phyloP scores from a whole-genome alignment of 495 filamentous ascomycete genomes.

The Margaritispora aquatica region DNA sequence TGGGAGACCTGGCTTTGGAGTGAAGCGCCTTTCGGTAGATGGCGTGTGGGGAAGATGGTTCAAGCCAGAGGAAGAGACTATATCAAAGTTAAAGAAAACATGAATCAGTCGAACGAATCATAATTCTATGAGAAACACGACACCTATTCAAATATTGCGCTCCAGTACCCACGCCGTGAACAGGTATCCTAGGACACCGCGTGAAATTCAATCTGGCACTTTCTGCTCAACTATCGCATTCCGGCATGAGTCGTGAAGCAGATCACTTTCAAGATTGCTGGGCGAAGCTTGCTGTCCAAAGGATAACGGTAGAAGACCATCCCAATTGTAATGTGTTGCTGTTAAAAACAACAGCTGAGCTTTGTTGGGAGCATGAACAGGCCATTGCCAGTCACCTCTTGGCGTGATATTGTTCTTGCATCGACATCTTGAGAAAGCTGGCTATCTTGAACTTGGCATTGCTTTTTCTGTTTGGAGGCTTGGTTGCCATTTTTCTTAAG shows the following conservation, averaged over 20 bases:
- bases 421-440: neutral
- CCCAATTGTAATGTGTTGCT: too few relatives aligned
- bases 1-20: neutral
- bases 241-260: too few relatives aligned
- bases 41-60: constrained; percentile 8
- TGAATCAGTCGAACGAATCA: constrained; percentile 1
- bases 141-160: neutral
- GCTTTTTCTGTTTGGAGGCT: neutral
- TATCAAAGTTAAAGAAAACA: neutral
- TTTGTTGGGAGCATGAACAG: neutral
- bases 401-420: too few relatives aligned
- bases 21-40: constrained; percentile 13
- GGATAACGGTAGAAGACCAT: too few relatives aligned
- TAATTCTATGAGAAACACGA: neutral
- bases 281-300: too few relatives aligned
- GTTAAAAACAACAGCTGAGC: too few relatives aligned
- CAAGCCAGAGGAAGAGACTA: neutral
- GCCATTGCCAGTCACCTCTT: too few relatives aligned
- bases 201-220: neutral
- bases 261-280: too few relatives aligned
- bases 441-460: neutral
- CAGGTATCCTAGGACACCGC: too few relatives aligned
- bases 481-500: neutral
- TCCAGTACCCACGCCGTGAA: neutral
- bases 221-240: neutral